A percentile compares a stretch with the other conserved stretches of the same genome.
These are phyloP conservation scores for Codiaeum variegatum DNA, from an alignment of 441 rosid species.

Conservation along the genomic window DNA sequence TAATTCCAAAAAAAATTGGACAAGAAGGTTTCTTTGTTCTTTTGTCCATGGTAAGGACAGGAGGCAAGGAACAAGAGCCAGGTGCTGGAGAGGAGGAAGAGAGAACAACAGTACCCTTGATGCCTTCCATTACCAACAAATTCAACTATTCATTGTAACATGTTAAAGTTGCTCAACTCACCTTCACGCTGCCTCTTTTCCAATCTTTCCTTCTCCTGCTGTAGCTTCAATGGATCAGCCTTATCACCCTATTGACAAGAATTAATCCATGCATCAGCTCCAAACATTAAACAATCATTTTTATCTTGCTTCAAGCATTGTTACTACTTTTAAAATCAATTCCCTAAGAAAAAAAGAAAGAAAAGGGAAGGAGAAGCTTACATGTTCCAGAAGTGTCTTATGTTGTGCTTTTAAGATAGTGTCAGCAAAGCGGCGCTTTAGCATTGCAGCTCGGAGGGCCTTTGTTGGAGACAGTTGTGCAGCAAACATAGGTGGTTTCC, in stretches of 20 bases:
- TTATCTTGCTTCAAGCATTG: not conserved
- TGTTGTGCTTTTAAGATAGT: slow-evolving; percentile 70
- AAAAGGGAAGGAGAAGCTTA: not conserved
- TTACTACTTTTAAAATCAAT: not conserved
- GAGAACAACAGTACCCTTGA: not conserved
- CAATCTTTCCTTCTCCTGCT: slow-evolving; percentile 62
- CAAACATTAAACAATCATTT: not conserved
- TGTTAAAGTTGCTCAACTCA: slow-evolving; percentile 19
- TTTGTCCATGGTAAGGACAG: not conserved
- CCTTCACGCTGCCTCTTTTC: slow-evolving; percentile 77
- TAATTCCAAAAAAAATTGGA: not conserved
- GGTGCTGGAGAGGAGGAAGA: not conserved
- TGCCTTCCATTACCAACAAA: not conserved
- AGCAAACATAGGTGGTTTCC: slow-evolving; percentile 35
- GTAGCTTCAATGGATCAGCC: slow-evolving; percentile 57
- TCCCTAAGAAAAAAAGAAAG: not conserved
- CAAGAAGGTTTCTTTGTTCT: not conserved
- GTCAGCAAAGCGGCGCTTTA: slow-evolving; percentile 76
- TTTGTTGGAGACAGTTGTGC: slow-evolving; percentile 59
- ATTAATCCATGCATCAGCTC: not conserved
- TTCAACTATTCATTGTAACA: not conserved
- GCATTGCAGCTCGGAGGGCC: slow-evolving; percentile 74
- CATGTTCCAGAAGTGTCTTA: slow-evolving; percentile 35
- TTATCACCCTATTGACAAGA: slow-evolving; percentile 47
- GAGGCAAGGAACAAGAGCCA: not conserved